Conservation (phyloP, 2,329 filamentous ascomycete species). For the Leptographium wingfieldii region DNA sequence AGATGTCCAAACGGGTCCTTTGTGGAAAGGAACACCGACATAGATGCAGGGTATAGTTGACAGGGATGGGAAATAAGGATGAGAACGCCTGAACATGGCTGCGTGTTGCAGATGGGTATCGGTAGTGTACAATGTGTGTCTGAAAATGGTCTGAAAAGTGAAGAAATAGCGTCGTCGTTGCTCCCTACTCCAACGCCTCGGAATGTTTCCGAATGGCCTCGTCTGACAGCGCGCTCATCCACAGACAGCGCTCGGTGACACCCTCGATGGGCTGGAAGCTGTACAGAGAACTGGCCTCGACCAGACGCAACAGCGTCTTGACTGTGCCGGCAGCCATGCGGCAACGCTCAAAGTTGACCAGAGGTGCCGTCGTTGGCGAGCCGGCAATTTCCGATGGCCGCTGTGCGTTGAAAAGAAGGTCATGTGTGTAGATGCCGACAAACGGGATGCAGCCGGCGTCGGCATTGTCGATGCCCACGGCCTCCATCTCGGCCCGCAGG, state of each 20-base stretch:
- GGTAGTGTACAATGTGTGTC: no score
- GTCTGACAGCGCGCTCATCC: slow-evolving; percentile 66
- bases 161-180: background rate
- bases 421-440: slow-evolving; percentile 72
- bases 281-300: slow-evolving; percentile 68
- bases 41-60: background rate
- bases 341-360: slow-evolving; percentile 76
- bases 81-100: no score
- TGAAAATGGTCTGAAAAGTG: no score
- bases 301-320: slow-evolving; percentile 65
- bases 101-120: background rate
- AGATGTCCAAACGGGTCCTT: background rate
- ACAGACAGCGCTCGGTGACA: slow-evolving; percentile 69
- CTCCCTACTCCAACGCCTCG: slow-evolving; percentile 31
- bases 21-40: background rate
- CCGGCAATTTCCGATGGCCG: slow-evolving; percentile 62
- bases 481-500: slow-evolving; percentile 70
- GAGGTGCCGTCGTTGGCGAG: slow-evolving; percentile 50
- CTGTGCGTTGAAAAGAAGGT: slow-evolving; percentile 70
- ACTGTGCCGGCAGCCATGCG: slow-evolving; percentile 64
- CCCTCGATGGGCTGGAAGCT: slow-evolving; percentile 62
- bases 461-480: slow-evolving; percentile 32
- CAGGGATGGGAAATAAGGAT: no score
- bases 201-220: slow-evolving; percentile 55
- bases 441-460: slow-evolving; percentile 72